A percentile compares a stretch with the other conserved stretches of the same genome.
Evolutionary conservation across 2,329 filamentous ascomycete species (phyloP).

Genomic region (Madurella fahalii): DNA sequence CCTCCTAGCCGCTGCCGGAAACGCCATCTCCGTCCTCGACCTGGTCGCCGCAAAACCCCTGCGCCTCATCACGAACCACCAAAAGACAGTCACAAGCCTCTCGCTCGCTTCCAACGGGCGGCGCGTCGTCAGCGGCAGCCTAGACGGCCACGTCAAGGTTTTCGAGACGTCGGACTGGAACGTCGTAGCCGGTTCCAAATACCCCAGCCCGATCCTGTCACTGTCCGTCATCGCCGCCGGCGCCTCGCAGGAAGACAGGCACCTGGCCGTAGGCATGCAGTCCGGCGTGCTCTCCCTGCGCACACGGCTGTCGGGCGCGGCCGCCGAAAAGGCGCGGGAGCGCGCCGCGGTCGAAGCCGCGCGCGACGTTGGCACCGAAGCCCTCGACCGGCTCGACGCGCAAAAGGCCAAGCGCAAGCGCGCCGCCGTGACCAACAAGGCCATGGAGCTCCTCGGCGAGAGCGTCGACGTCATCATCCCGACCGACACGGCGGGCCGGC

Average conservation of each 20-base stretch:
- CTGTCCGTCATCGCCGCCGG: constrained; percentile 70
- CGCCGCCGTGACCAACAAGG: constrained; percentile 40
- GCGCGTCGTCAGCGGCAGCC: constrained; percentile 77
- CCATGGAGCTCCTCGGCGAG: constrained; percentile 79
- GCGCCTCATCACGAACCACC: constrained; percentile 85
- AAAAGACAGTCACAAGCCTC: constrained; percentile 93
- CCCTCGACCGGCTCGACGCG: constrained; percentile 68
- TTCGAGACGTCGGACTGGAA: constrained; percentile 95
- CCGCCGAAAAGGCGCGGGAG: constrained; percentile 76
- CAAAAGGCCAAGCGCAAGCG: constrained; percentile 66
- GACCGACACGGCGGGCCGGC: constrained; percentile 41
- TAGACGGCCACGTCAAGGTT: constrained; percentile 96
- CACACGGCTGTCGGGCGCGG: constrained; percentile 79
- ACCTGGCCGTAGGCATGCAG: constrained; percentile 92
- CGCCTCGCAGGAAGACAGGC: constrained; percentile 73
- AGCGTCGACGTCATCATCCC: constrained; percentile 86
- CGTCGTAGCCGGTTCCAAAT: constrained; percentile 91
- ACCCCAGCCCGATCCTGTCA: constrained; percentile 83
- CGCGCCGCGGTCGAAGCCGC: constrained; percentile 68
- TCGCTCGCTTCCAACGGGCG: constrained; percentile 75
- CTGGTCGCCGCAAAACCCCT: constrained; percentile 86
- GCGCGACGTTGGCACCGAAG: constrained; percentile 73
- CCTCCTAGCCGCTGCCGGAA: constrained; percentile 78
- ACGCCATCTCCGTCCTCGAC: constrained; percentile 85
- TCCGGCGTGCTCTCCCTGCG: constrained; percentile 87